Percentiles rank a stretch among this genome's conserved stretches.
phyloP scores from a whole-genome alignment of 140 eudicot species.

The Cichorium intybus region DNA sequence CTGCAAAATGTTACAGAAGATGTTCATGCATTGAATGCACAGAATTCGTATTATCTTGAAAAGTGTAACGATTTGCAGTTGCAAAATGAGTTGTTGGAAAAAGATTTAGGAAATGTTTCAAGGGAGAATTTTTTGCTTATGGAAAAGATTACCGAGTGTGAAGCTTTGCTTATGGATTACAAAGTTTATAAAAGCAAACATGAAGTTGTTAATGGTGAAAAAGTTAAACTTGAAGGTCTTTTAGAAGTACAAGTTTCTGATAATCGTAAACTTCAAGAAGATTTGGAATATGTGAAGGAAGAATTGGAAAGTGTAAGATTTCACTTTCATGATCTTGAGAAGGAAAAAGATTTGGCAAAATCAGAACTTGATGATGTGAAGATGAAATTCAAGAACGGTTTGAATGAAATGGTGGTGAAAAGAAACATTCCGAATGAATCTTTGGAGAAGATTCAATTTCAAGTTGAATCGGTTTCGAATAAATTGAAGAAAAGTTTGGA shows the following conservation, averaged over 20 bases:
- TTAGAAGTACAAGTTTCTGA: constrained; percentile 36
- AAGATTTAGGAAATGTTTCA: constrained; percentile 54
- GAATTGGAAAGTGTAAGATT: constrained; percentile 35
- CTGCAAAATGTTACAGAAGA: constrained; percentile 56
- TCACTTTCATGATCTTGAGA: constrained; percentile 27
- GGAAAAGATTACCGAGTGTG: constrained; percentile 63
- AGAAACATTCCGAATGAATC: constrained; percentile 44
- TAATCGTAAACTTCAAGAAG: constrained; percentile 44
- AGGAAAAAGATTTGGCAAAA: constrained; percentile 38
- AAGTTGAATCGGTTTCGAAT: constrained; percentile 53
- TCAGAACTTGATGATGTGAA: constrained; percentile 45
- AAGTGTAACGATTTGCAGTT: constrained; percentile 54
- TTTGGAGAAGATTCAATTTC: constrained; percentile 56
- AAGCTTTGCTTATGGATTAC: constrained; percentile 47
- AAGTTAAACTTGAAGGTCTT: constrained; percentile 40
- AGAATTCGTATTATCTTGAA: constrained; percentile 50
- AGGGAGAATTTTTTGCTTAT: constrained; percentile 57
- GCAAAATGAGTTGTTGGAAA: constrained; percentile 61
- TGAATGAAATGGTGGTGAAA: constrained; percentile 44
- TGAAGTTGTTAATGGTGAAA: constrained; percentile 59
- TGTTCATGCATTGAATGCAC: constrained; percentile 29
- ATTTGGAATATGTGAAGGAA: constrained; percentile 34
- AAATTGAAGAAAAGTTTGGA: constrained; percentile 46
- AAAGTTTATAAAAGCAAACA: constrained; percentile 44
- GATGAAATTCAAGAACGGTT: constrained; percentile 50